These are phyloP conservation scores for Pichia heedii DNA, from an alignment of 805 yeast genomes.

Conservation along the genomic window DNA sequence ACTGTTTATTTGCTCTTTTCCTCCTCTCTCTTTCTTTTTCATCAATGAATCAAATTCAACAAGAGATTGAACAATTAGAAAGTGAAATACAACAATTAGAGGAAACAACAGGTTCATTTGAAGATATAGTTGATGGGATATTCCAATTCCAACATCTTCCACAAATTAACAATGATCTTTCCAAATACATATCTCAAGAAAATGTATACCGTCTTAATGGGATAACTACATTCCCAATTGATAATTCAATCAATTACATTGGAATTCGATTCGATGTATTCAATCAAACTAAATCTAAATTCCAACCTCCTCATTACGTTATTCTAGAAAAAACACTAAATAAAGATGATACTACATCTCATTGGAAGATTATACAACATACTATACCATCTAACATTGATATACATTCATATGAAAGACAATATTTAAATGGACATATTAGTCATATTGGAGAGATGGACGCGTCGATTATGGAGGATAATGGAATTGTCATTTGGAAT, in stretches of 20 bases:
- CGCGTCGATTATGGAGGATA: too few relatives aligned
- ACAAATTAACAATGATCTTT: too few relatives aligned
- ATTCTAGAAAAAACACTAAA: conserved; percentile 25
- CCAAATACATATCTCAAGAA: conserved; percentile 31
- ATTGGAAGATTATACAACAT: conserved; percentile 5
- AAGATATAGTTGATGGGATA: too few relatives aligned
- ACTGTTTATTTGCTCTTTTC: too few relatives aligned
- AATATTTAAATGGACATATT: background rate
- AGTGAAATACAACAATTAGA: background rate
- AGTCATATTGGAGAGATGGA: too few relatives aligned
- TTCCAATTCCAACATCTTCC: too few relatives aligned
- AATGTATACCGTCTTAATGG: conserved; percentile 42
- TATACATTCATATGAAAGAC: background rate
- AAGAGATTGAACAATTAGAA: background rate
- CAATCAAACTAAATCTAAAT: conserved; percentile 23
- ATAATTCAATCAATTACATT: conserved; percentile 23
- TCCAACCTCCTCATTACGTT: conserved; percentile 37
- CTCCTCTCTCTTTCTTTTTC: background rate
- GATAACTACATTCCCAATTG: conserved; percentile 41
- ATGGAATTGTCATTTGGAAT: too few relatives aligned
- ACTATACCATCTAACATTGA: background rate
- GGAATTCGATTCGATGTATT: conserved; percentile 46
- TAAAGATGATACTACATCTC: background rate
- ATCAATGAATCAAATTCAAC: background rate
- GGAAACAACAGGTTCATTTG: too few relatives aligned